phyloP scores from a whole-genome alignment of 2,329 filamentous ascomycete genomes.

The Periconia sp. region DNA sequence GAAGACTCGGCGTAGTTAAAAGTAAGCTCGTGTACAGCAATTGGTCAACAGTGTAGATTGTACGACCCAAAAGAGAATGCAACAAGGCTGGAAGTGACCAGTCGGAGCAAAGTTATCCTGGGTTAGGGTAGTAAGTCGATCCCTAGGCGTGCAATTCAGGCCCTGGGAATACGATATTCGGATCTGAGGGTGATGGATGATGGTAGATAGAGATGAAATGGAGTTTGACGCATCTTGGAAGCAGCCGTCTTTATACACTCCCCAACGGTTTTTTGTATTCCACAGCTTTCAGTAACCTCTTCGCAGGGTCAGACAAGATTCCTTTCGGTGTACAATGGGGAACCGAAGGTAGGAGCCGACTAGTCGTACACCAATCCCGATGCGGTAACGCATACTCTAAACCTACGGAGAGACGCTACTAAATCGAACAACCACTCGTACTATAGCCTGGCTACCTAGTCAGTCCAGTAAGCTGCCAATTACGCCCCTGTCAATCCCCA shows the following conservation, averaged over 20 bases:
- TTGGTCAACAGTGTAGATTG: background rate
- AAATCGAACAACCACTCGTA: background rate
- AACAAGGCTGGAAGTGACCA: too few relatives aligned
- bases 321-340: slow-evolving; percentile 9
- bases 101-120: too few relatives aligned
- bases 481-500: background rate
- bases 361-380: slow-evolving; percentile 3
- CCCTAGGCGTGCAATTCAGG: too few relatives aligned
- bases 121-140: too few relatives aligned
- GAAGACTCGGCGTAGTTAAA: background rate
- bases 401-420: background rate
- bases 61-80: background rate
- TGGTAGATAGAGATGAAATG: too few relatives aligned
- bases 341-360: slow-evolving; percentile 3
- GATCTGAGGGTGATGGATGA: too few relatives aligned
- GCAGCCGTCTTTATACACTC: too few relatives aligned
- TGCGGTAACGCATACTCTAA: background rate
- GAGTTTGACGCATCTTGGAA: too few relatives aligned
- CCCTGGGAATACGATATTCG: too few relatives aligned
- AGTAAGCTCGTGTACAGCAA: background rate
- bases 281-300: background rate
- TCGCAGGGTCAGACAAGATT: background rate
- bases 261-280: background rate
- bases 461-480: background rate
- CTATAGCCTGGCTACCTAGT: too few relatives aligned